These are phyloP conservation scores for Starmera caribaea DNA, from an alignment of 805 yeast species.

Conservation along the genomic window DNA sequence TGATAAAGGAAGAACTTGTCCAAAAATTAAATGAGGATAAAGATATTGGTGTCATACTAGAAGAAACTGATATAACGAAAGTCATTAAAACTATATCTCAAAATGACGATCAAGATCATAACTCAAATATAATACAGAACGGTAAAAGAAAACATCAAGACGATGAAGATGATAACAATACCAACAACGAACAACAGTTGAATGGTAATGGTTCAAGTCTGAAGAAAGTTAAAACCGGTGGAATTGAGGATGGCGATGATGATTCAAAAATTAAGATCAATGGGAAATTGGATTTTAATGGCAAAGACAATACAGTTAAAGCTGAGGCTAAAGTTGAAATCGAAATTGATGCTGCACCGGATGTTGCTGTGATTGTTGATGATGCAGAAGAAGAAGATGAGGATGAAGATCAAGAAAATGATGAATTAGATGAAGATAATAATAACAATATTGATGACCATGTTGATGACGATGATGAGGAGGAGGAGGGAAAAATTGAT, in stretches of 20 bases:
- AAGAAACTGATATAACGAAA: slow-evolving; percentile 12
- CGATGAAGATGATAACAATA: slow-evolving; percentile 8
- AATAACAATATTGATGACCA: slow-evolving; percentile 13
- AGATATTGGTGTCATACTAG: slow-evolving; percentile 12
- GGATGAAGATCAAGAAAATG: slow-evolving; percentile 3
- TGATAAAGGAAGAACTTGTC: slow-evolving; percentile 15
- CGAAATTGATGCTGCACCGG: no score
- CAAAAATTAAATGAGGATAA: slow-evolving; percentile 12
- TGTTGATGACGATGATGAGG: slow-evolving; percentile 15
- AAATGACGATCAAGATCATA: slow-evolving; percentile 7
- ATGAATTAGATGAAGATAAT: slow-evolving; percentile 8
- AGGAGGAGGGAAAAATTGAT: slow-evolving; percentile 15
- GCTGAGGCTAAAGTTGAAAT: no score
- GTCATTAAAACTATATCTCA: slow-evolving; percentile 8
- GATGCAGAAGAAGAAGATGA: slow-evolving; percentile 10
- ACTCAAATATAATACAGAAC: slow-evolving; percentile 13
- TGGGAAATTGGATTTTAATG: no score
- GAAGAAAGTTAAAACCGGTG: no score
- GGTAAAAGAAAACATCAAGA: slow-evolving; percentile 14
- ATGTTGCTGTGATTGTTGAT: no score
- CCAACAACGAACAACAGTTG: no score
- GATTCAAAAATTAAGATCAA: no score
- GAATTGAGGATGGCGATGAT: no score
- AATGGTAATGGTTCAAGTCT: no score
- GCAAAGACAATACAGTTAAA: no score